Evolutionary conservation across 257 asterid species (phyloP).

Genomic region (Fraxinus excelsior): DNA sequence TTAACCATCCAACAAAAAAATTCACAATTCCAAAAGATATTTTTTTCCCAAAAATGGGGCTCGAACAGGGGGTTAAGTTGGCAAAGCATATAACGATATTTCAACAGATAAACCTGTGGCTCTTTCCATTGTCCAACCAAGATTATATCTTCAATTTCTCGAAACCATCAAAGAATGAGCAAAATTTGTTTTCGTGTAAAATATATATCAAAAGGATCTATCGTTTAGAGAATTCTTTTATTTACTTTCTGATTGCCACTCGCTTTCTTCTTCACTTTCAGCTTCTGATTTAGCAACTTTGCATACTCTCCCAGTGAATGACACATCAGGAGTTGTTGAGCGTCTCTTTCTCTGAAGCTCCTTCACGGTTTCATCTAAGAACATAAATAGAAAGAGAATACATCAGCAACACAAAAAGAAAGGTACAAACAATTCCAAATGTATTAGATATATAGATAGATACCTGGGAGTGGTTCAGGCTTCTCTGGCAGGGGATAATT

Average conservation of each 20-base stretch:
- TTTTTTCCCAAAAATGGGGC: no score
- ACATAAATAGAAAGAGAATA: slow-evolving; percentile 26
- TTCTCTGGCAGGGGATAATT: slow-evolving; percentile 93
- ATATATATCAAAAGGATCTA: slow-evolving; percentile 18
- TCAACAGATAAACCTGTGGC: not conserved
- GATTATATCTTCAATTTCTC: not conserved
- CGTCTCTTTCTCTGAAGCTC: slow-evolving; percentile 95
- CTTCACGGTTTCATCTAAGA: slow-evolving; percentile 72
- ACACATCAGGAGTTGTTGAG: slow-evolving; percentile 72
- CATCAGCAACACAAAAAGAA: slow-evolving; percentile 27
- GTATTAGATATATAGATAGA: slow-evolving; percentile 25
- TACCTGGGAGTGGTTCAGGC: slow-evolving; percentile 92
- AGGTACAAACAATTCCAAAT: slow-evolving; percentile 24
- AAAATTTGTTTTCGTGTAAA: not conserved
- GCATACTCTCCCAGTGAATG: slow-evolving; percentile 80
- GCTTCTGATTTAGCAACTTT: slow-evolving; percentile 78
- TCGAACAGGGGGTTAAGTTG: not conserved
- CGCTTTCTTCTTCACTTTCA: slow-evolving; percentile 78
- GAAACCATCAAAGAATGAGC: not conserved
- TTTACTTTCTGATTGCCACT: slow-evolving; percentile 85
- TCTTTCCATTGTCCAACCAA: no score
- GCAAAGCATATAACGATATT: not conserved
- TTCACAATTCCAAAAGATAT: no score
- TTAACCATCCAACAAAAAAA: no score
- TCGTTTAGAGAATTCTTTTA: not conserved